Evolutionary conservation across 108 stramenopile genomes (phyloP).

Genomic region (Craspedostauros australis): DNA sequence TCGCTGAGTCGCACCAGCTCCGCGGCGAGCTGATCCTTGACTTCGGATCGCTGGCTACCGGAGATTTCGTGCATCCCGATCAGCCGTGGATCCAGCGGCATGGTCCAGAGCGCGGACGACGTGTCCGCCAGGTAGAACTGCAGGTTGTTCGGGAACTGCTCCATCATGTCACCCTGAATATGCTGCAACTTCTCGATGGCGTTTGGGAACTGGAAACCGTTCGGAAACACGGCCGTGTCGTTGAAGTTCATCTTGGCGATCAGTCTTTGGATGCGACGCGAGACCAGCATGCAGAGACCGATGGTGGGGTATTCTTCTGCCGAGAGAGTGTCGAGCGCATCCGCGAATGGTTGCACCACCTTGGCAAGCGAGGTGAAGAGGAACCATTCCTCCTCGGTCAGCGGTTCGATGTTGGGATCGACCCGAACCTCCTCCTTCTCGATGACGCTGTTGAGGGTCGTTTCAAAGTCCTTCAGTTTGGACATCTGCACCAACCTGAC

Average conservation of each 20-base stretch:
- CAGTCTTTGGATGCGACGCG: conserved; percentile 13
- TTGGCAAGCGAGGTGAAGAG: too few relatives aligned
- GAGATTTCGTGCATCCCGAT: conserved; percentile 25
- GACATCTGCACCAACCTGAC: conserved; percentile 5
- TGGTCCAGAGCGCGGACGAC: conserved; percentile 17
- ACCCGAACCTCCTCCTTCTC: too few relatives aligned
- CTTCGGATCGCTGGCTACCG: not conserved
- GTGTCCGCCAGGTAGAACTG: not conserved
- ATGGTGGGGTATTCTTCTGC: conserved; percentile 16
- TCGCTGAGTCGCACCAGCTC: not conserved
- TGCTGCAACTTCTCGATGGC: not conserved
- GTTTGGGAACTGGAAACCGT: not conserved
- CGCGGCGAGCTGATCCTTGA: not conserved
- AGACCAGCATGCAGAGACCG: conserved; percentile 13
- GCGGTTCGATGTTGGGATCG: too few relatives aligned
- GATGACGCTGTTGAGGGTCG: too few relatives aligned
- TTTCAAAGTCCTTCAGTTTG: too few relatives aligned
- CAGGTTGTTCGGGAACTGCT: conserved; percentile 6
- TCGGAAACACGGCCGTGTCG: not conserved
- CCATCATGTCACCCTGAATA: not conserved
- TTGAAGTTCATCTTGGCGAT: conserved; percentile 3
- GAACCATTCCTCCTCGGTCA: too few relatives aligned
- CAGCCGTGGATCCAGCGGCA: conserved; percentile 25
- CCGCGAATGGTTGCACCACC: conserved; percentile 22
- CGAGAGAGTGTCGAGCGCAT: conserved; percentile 21